Base-by-base conservation (phyloP, 495 filamentous ascomycete genomes). In the Daldinia decipiens region DNA sequence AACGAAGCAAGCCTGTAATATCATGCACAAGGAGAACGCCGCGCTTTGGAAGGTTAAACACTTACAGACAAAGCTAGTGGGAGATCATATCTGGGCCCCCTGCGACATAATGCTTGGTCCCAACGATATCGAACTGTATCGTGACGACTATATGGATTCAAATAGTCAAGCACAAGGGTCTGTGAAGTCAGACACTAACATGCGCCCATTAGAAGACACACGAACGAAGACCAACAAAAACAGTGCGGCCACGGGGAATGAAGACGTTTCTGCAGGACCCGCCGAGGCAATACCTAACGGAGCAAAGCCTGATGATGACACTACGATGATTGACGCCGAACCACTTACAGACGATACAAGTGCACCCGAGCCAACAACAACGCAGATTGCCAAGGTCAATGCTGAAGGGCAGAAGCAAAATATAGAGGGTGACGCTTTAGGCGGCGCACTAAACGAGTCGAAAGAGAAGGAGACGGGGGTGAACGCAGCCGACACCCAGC, bases 81-180 rank as follows among this genome's bases (percentile, higher is more conserved):
- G 94, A 17, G 94, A 98, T 76, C 84, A 87, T 59, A 87, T 85
- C 0, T 98, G 91, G 91, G 89, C 89, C 69, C 91, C 93, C 5
- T 91, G 89, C 75, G 92, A 87, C 40, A 75, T 82, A 53, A 83
- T 92, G 77, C 81, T 87, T 40, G 83, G 84, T 0, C 81, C 85
- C 7, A 77, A 82, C 52, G 88, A 92, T 72, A 78, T 83, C 51
- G 78, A 80, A 21, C 68, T 88, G 1, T 88, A 86, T 62, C 79
- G 76, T 21, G 78, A 84, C 55, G 74, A 79, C 24, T 71, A 68
- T 52, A 71, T 78, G 11, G 76, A 74, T 26, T 63, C 50, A 43
- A 43, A 56, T 39, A 65, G 63, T 29, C 71, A 70, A 36, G 34
- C 63, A 21, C 68, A 72, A 38, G 68, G 63, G n/a, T 74, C 68